These are phyloP conservation scores for Pisolithus tinctorius DNA, from an alignment of 768 basidiomycete genomes.

Conservation along the genomic window DNA sequence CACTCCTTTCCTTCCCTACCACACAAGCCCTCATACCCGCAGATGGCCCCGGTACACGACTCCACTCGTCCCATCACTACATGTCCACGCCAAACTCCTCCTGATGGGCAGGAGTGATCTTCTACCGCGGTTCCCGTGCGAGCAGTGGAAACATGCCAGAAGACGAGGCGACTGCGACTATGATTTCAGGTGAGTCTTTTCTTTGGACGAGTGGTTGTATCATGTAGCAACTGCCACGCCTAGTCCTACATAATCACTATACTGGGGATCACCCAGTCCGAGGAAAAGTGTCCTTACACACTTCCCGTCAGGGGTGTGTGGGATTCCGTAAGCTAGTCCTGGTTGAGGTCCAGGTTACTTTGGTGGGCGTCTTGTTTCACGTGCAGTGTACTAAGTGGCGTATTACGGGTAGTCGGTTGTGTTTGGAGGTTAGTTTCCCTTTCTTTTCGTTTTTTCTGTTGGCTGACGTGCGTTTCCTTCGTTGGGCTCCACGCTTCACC, in stretches of 20 bases:
- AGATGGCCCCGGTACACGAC: no score
- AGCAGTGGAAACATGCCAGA: conserved; percentile 94
- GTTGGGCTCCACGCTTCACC: background rate
- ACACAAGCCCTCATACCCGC: no score
- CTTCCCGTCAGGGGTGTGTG: no score
- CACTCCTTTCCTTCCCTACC: no score
- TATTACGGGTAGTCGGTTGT: no score
- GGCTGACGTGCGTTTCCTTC: background rate
- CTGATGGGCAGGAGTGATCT: conserved; percentile 91
- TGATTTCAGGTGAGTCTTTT: conserved; percentile 65
- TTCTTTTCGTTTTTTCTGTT: background rate
- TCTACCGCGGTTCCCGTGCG: conserved; percentile 88
- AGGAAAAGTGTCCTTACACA: no score
- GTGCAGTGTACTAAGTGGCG: no score
- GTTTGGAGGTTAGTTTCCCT: conserved; percentile 77
- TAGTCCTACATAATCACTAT: background rate
- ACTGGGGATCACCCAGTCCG: background rate
- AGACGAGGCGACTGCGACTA: conserved; percentile 73
- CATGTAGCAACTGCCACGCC: background rate
- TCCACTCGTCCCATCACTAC: no score
- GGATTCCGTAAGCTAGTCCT: background rate
- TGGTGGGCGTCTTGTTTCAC: no score
- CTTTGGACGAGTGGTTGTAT: background rate
- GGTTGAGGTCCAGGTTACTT: conserved; percentile 65
- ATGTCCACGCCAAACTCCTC: conserved; percentile 61